Evolutionary conservation across 164 flowering plant genomes (phyloP).

Genomic region (Macadamia integrifolia): DNA sequence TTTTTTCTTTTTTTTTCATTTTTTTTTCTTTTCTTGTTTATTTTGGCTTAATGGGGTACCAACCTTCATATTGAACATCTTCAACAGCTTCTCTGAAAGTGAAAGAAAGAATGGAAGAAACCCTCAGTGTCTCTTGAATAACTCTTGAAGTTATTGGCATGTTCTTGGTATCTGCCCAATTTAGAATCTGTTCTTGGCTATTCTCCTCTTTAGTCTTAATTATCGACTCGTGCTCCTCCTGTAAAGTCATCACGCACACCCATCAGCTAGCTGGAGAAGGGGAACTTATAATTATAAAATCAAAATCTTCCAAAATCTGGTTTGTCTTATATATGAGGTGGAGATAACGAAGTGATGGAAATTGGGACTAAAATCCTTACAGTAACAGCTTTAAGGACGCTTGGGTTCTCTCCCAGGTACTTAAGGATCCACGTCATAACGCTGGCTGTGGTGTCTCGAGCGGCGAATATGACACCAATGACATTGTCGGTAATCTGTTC

Average conservation of each 20-base stretch:
- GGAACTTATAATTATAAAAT: no score
- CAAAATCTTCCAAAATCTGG: no score
- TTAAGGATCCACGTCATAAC: constrained; percentile 91
- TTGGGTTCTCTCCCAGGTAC: constrained; percentile 80
- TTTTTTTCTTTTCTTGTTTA: background rate
- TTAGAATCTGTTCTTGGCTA: constrained; percentile 38
- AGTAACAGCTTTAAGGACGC: constrained; percentile 75
- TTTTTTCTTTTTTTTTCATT: background rate
- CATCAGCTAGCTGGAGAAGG: background rate
- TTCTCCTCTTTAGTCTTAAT: constrained; percentile 29
- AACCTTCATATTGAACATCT: constrained; percentile 92
- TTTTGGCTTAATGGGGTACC: constrained; percentile 9
- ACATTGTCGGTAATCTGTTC: constrained; percentile 91
- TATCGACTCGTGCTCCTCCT: constrained; percentile 86
- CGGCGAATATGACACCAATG: constrained; percentile 95
- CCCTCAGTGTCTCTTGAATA: constrained; percentile 89
- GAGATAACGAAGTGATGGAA: no score
- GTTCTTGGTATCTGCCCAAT: constrained; percentile 77
- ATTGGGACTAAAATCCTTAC: constrained; percentile 29
- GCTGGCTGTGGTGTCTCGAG: constrained; percentile 96
- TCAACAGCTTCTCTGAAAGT: constrained; percentile 36
- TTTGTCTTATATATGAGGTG: no score
- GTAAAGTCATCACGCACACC: constrained; percentile 12
- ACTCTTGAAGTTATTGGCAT: constrained; percentile 87
- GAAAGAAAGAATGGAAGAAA: constrained; percentile 79